phyloP scores from a whole-genome alignment of 345 rosid genomes.

The Gynandropsis gynandra region DNA sequence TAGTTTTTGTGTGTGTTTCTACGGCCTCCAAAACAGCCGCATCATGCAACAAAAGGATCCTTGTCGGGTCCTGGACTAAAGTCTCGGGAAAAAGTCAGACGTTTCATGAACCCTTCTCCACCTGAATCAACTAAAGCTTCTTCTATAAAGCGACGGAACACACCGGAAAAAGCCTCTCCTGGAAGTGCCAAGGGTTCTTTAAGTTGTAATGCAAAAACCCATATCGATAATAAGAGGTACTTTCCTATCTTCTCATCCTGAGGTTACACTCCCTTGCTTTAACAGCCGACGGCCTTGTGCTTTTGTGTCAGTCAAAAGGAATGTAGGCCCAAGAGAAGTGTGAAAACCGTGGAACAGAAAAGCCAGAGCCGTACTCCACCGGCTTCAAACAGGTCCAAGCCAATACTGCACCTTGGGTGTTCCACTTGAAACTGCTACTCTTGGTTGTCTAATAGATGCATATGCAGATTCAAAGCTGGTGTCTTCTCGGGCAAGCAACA shows the following conservation, averaged over 20 bases:
- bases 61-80: constrained; percentile 16
- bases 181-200: constrained; percentile 34
- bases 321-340: constrained; percentile 34
- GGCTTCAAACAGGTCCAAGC: constrained; percentile 40
- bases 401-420: constrained; percentile 6
- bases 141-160: constrained; percentile 28
- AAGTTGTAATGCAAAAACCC: constrained; percentile 29
- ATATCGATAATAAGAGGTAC: constrained; percentile 47
- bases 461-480: constrained; percentile 39
- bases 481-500: constrained; percentile 36
- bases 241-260: constrained; percentile 5
- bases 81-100: constrained; percentile 1
- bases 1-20: no score
- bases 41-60: constrained; percentile 2
- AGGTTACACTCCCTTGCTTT: constrained; percentile 3
- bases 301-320: constrained; percentile 41
- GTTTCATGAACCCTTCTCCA: neutral
- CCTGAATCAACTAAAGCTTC: constrained; percentile 10
- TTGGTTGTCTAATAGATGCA: constrained; percentile 15
- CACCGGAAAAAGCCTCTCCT: constrained; percentile 16
- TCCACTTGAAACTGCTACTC: neutral
- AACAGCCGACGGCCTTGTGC: constrained; percentile 11
- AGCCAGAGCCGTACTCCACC: constrained; percentile 31
- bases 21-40: constrained; percentile 11
- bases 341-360: constrained; percentile 36